Conservation (phyloP, 345 rosid species). For the Rhodamnia argentea region DNA sequence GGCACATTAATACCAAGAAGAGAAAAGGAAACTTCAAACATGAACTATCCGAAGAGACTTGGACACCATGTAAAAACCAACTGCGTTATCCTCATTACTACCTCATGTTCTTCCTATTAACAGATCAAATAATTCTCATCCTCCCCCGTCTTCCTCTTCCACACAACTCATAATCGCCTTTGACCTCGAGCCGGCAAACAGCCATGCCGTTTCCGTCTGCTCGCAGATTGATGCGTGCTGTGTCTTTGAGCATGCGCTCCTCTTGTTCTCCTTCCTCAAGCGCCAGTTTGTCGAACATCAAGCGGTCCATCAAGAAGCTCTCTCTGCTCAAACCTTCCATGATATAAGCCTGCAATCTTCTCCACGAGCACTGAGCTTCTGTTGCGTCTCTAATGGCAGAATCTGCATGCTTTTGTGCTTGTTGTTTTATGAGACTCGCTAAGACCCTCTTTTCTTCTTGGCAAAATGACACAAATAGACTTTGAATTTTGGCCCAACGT, state of each 20-base stretch:
- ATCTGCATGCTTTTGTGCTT: slow-evolving; percentile 44
- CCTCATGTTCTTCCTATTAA: background rate
- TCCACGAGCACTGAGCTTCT: slow-evolving; percentile 69
- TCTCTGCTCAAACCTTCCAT: slow-evolving; percentile 60
- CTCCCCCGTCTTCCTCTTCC: background rate
- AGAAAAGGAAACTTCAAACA: background rate
- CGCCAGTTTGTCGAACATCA: slow-evolving; percentile 36
- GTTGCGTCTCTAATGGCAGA: slow-evolving; percentile 66
- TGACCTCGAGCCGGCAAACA: slow-evolving; percentile 16
- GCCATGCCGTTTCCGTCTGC: slow-evolving; percentile 56
- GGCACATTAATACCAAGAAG: background rate
- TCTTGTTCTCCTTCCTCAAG: slow-evolving; percentile 2
- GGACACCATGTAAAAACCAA: background rate
- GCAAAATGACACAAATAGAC: no score
- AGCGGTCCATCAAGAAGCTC: slow-evolving; percentile 82
- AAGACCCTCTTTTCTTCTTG: slow-evolving; percentile 20
- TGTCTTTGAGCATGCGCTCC: slow-evolving; percentile 34
- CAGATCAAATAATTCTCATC: background rate
- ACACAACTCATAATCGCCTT: background rate
- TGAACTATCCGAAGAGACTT: background rate
- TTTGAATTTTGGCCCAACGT: no score
- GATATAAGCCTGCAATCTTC: slow-evolving; percentile 79
- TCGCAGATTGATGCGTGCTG: slow-evolving; percentile 46
- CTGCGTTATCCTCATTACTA: background rate
- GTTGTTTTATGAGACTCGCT: slow-evolving; percentile 33